phyloP scores from a whole-genome alignment of 805 yeast genomes.

The Monosporozyma siamensis region DNA sequence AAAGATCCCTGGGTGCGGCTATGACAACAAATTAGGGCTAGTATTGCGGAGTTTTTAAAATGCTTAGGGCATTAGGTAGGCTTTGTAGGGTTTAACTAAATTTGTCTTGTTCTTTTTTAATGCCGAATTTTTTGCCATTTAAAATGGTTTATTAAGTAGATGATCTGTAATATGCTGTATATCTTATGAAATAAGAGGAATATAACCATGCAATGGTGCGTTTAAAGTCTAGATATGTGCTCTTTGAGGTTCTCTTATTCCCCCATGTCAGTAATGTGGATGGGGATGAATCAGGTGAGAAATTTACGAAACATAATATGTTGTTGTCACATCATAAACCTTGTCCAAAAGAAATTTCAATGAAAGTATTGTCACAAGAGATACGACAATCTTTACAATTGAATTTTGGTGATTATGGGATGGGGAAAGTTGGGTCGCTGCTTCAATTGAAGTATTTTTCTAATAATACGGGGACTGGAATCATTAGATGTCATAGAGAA shows the following conservation, averaged over 20 bases:
- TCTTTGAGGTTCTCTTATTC: slow-evolving; percentile 61
- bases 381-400: slow-evolving; percentile 48
- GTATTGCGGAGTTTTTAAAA: too few relatives aligned
- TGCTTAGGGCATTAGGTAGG: too few relatives aligned
- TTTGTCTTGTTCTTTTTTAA: too few relatives aligned
- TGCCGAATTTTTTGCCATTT: too few relatives aligned
- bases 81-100: too few relatives aligned
- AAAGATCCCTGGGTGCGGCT: too few relatives aligned
- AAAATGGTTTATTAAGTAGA: too few relatives aligned
- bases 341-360: slow-evolving; percentile 40
- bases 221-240: slow-evolving; percentile 71
- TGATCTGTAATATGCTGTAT: too few relatives aligned
- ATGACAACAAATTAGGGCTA: too few relatives aligned
- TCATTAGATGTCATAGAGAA: slow-evolving; percentile 64
- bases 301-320: not conserved
- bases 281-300: not conserved
- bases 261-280: slow-evolving; percentile 35
- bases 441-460: slow-evolving; percentile 72
- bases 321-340: slow-evolving; percentile 42
- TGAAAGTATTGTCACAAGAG: slow-evolving; percentile 42
- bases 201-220: slow-evolving; percentile 60
- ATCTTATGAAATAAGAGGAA: not conserved
- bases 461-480: slow-evolving; percentile 73
- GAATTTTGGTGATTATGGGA: slow-evolving; percentile 72
- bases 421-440: slow-evolving; percentile 52